Percentiles rank a stretch among this genome's conserved stretches.
phyloP scores from a whole-genome alignment of 164 flowering plant genomes.

The Vitis rotundifolia region DNA sequence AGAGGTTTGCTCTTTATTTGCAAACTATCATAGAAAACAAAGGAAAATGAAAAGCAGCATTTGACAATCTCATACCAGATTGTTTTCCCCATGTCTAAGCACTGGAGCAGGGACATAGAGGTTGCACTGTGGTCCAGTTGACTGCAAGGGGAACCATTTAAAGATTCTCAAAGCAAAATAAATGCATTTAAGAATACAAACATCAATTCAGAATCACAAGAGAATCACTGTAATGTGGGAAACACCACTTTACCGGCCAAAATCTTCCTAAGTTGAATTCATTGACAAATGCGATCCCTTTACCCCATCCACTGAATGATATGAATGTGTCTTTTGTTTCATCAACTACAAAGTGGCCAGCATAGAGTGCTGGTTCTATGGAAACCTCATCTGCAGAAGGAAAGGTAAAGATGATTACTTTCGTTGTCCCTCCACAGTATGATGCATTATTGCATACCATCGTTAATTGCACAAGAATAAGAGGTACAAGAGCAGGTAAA shows the following conservation, averaged over 20 bases:
- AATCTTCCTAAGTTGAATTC: slow-evolving; percentile 82
- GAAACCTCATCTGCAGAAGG: slow-evolving; percentile 33
- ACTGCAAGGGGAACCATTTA: slow-evolving; percentile 42
- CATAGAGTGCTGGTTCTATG: slow-evolving; percentile 58
- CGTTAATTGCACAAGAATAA: neutral
- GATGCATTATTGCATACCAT: no score
- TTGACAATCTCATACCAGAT: slow-evolving; percentile 53
- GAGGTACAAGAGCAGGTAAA: neutral
- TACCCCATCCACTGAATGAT: slow-evolving; percentile 82
- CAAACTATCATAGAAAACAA: neutral
- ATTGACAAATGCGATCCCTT: slow-evolving; percentile 83
- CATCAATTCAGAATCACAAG: neutral
- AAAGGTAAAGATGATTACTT: neutral
- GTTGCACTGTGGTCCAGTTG: slow-evolving; percentile 87
- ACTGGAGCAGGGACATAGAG: slow-evolving; percentile 93
- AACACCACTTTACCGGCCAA: slow-evolving; percentile 70
- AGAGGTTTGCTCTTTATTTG: neutral
- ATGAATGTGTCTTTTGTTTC: slow-evolving; percentile 61
- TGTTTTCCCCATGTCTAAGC: slow-evolving; percentile 64
- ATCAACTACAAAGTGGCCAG: slow-evolving; percentile 50
- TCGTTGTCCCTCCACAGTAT: neutral
- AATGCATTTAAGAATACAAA: neutral
- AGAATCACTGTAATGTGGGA: neutral
- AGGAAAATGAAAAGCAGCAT: neutral
- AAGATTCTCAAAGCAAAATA: neutral